A percentile compares a stretch with the other conserved stretches of the same genome.
Evolutionary conservation across 2,329 filamentous ascomycete species (phyloP).

Genomic region (Scortechinia acanthostroma): DNA sequence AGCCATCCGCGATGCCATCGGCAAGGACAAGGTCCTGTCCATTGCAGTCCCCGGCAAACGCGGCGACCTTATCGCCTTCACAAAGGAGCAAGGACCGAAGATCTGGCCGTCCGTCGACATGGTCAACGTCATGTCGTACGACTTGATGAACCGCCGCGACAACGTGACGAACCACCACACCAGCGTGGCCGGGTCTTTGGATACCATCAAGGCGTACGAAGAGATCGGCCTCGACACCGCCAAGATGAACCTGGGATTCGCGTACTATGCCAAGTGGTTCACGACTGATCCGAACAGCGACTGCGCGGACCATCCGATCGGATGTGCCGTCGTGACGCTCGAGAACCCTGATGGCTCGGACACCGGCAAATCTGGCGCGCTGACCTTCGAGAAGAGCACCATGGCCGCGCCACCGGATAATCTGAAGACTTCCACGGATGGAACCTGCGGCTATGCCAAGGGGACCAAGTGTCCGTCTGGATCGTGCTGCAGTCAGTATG

Average conservation of each 20-base stretch:
- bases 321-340: slow-evolving; percentile 44
- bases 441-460: slow-evolving; percentile 19
- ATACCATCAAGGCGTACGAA: slow-evolving; percentile 51
- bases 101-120: slow-evolving; percentile 57
- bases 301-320: slow-evolving; percentile 30
- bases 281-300: slow-evolving; percentile 33
- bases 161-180: slow-evolving; percentile 57
- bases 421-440: slow-evolving; percentile 15
- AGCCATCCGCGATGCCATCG: slow-evolving; percentile 4
- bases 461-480: slow-evolving; percentile 17
- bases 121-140: slow-evolving; percentile 67
- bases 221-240: slow-evolving; percentile 36
- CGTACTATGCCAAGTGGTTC: slow-evolving; percentile 65
- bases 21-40: slow-evolving; percentile 49
- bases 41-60: slow-evolving; percentile 61
- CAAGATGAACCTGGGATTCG: slow-evolving; percentile 56
- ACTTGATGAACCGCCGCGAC: slow-evolving; percentile 65
- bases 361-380: slow-evolving; percentile 45
- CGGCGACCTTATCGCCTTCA: slow-evolving; percentile 64
- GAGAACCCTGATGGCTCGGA: slow-evolving; percentile 53
- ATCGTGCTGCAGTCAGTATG: slow-evolving; percentile 22
- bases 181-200: slow-evolving; percentile 44
- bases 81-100: slow-evolving; percentile 41
- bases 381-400: slow-evolving; percentile 38
- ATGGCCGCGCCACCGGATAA: slow-evolving; percentile 12